Evolutionary conservation across 306 rosid genomes (phyloP).

Genomic region (Castanea mollissima): DNA sequence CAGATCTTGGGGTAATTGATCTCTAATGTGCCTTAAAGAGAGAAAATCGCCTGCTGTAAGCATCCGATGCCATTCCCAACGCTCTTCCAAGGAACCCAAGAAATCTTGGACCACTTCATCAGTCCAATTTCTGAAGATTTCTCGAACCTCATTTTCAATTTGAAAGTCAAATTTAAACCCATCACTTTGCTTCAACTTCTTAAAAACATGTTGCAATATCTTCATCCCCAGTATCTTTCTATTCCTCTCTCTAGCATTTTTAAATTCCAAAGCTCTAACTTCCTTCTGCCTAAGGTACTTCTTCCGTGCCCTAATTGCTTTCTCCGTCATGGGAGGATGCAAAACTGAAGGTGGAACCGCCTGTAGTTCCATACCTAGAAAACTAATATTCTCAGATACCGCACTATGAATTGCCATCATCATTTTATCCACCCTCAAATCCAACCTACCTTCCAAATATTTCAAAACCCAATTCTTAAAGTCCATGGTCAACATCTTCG

Average conservation of each 20-base stretch:
- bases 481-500: conserved; percentile 62
- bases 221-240: conserved; percentile 77
- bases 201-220: conserved; percentile 62
- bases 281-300: conserved; percentile 87
- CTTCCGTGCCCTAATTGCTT: conserved; percentile 82
- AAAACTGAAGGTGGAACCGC: conserved; percentile 71
- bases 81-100: conserved; percentile 58
- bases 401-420: conserved; percentile 77
- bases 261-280: conserved; percentile 67
- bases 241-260: conserved; percentile 80
- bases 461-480: conserved; percentile 50
- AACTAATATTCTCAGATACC: conserved; percentile 74
- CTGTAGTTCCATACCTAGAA: conserved; percentile 82
- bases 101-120: conserved; percentile 68
- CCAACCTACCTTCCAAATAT: conserved; percentile 59
- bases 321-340: conserved; percentile 67
- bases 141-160: conserved; percentile 63
- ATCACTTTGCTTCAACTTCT: conserved; percentile 55
- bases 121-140: conserved; percentile 66
- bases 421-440: conserved; percentile 54
- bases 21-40: conserved; percentile 66
- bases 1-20: conserved; percentile 70
- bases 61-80: conserved; percentile 64
- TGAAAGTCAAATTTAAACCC: conserved; percentile 56
- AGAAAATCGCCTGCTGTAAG: conserved; percentile 75